These are phyloP conservation scores for Aphanomyces euteiches DNA, from an alignment of 352 stramenopile species.

Conservation along the genomic window DNA sequence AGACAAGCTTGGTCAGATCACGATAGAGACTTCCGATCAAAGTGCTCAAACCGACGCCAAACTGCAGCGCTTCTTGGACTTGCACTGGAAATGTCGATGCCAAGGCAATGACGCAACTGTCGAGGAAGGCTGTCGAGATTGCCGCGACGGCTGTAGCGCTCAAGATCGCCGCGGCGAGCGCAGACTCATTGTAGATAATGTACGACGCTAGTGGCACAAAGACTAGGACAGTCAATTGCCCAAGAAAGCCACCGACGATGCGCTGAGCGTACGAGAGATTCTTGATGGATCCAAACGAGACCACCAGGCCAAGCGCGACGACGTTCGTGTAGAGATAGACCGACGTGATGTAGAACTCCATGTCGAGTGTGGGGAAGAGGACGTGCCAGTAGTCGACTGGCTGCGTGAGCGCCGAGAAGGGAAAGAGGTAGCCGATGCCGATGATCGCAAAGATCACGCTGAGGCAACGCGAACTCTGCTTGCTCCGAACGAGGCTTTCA, in stretches of 20 bases:
- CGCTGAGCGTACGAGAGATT: constrained; percentile 57
- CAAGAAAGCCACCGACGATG: constrained; percentile 72
- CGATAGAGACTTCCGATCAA: constrained; percentile 80
- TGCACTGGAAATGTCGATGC: constrained; percentile 72
- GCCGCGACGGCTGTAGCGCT: constrained; percentile 56
- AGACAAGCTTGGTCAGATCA: constrained; percentile 77
- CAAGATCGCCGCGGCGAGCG: constrained; percentile 61
- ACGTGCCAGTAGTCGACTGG: constrained; percentile 84
- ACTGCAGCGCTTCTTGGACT: constrained; percentile 77
- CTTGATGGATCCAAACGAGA: constrained; percentile 47
- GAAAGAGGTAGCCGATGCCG: constrained; percentile 80
- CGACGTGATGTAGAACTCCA: constrained; percentile 80
- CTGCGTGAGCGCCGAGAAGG: constrained; percentile 84
- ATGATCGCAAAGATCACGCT: constrained; percentile 68
- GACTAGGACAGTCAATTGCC: constrained; percentile 61
- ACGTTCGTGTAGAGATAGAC: constrained; percentile 84
- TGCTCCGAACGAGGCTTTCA: not conserved
- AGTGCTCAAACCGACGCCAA: constrained; percentile 74
- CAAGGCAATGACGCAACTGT: constrained; percentile 76
- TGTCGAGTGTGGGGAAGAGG: constrained; percentile 81
- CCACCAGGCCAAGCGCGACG: constrained; percentile 56
- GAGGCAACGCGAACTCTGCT: constrained; percentile 26
- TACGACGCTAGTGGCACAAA: constrained; percentile 79
- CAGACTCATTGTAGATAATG: constrained; percentile 59
- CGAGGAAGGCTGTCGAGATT: constrained; percentile 73